Conservation (phyloP, 2,329 filamentous ascomycete genomes). For the Zopfia rhizophila region DNA sequence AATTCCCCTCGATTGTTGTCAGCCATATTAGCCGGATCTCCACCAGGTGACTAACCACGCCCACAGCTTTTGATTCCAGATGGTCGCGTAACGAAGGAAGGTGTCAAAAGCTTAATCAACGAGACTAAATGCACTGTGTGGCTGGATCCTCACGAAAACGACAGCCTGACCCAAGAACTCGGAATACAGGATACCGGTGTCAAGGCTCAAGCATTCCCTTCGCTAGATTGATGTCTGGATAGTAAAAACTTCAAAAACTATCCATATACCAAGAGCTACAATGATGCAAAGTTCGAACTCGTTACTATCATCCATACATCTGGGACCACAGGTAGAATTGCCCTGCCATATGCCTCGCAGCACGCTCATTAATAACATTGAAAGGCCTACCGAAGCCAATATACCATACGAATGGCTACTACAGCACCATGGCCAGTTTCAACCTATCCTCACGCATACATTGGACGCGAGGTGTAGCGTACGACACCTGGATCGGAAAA, state of each 20-base stretch:
- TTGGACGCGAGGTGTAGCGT: conserved; percentile 26
- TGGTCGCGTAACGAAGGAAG: conserved; percentile 22
- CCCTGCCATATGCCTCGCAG: not conserved
- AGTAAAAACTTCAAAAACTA: conserved; percentile 6
- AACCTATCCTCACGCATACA: conserved; percentile 15
- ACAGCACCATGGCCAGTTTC: not conserved
- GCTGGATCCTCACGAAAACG: conserved; percentile 24
- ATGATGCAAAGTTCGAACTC: conserved; percentile 23
- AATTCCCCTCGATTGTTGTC: not conserved
- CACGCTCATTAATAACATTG: not conserved
- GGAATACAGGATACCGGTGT: not conserved
- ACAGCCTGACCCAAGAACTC: conserved; percentile 3
- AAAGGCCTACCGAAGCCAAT: conserved; percentile 25
- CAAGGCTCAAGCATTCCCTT: conserved; percentile 11
- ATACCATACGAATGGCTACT: conserved; percentile 23
- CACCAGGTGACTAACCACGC: not conserved
- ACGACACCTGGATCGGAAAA: conserved; percentile 25
- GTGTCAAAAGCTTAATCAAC: conserved; percentile 14
- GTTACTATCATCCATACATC: conserved; percentile 32
- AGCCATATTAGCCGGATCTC: not conserved
- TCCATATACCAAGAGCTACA: conserved; percentile 27
- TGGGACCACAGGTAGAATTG: conserved; percentile 26
- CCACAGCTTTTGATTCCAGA: conserved; percentile 24
- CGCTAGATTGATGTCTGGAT: conserved; percentile 23
- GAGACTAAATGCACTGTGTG: conserved; percentile 22